phyloP scores from a whole-genome alignment of 2,329 filamentous ascomycete genomes.

The Orbilia blumenaviensis region DNA sequence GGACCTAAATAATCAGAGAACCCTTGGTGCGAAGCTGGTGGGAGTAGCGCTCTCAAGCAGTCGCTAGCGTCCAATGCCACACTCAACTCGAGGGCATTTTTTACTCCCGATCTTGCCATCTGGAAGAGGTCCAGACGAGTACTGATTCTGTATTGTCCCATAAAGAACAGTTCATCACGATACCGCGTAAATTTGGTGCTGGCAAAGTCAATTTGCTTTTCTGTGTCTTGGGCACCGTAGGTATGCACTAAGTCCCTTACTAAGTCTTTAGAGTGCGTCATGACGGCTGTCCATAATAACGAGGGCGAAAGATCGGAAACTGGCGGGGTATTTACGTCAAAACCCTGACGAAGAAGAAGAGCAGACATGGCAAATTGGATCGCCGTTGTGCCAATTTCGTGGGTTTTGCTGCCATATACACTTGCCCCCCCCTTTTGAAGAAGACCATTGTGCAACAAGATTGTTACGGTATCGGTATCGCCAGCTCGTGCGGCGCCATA shows the following conservation, averaged over 20 bases:
- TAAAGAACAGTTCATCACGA: no score
- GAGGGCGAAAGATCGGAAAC: constrained; percentile 7
- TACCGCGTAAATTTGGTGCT: no score
- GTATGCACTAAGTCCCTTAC: background rate
- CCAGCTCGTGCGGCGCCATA: background rate
- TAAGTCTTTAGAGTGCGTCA: background rate
- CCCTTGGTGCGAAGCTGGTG: no score
- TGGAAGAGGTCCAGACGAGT: no score
- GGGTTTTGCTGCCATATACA: background rate
- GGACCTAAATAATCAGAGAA: no score
- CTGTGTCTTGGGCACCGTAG: background rate
- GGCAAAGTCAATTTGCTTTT: no score
- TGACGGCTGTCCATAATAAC: constrained; percentile 1
- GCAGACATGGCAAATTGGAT: background rate
- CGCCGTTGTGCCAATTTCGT: background rate
- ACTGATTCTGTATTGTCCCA: no score
- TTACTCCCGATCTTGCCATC: no score
- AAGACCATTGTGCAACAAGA: background rate
- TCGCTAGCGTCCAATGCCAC: no score
- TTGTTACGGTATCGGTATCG: background rate
- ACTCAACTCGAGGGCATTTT: no score
- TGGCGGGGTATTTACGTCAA: background rate
- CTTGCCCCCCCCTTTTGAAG: background rate
- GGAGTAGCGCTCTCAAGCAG: no score
- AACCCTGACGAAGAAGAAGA: background rate